phyloP scores from a whole-genome alignment of 208 protist species.

The Blechomonas ayalai region DNA sequence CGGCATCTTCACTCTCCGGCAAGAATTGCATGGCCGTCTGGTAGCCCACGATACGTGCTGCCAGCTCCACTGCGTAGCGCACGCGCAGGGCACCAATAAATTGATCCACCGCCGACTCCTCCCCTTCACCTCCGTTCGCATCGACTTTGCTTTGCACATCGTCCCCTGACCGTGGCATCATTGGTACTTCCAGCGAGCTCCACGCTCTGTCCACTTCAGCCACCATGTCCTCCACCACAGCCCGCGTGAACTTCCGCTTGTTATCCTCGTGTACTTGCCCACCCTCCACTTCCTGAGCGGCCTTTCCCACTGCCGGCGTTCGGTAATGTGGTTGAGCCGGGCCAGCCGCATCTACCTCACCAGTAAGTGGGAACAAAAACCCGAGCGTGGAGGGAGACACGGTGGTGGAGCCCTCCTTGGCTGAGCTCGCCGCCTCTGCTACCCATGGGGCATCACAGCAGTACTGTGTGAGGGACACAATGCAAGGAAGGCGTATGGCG shows the following conservation, averaged over 20 bases:
- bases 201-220: slow-evolving; percentile 24
- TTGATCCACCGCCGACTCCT: slow-evolving; percentile 19
- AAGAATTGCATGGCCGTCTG: slow-evolving; percentile 33
- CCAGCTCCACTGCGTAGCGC: slow-evolving; percentile 51
- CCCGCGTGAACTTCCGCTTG: slow-evolving; percentile 14
- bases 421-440: no score
- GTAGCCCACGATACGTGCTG: slow-evolving; percentile 37
- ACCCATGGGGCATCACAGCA: slow-evolving; percentile 16
- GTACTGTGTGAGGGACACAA: slow-evolving; percentile 29
- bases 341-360: no score
- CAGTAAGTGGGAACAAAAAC: no score
- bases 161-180: slow-evolving; percentile 4
- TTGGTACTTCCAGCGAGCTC: slow-evolving; percentile 8
- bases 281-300: neutral
- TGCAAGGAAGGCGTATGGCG: slow-evolving; percentile 18
- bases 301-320: neutral
- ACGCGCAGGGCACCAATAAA: slow-evolving; percentile 47
- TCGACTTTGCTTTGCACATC: neutral
- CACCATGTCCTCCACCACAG: slow-evolving; percentile 12
- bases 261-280: no score
- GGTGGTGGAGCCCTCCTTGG: no score
- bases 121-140: slow-evolving; percentile 8
- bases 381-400: no score
- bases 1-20: slow-evolving; percentile 34
- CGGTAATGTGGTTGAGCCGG: no score